Percentiles rank a stretch among this genome's conserved stretches.
These are phyloP conservation scores for Irpex sp. DNA, from an alignment of 1,284 basidiomycete species.

Conservation along the genomic window DNA sequence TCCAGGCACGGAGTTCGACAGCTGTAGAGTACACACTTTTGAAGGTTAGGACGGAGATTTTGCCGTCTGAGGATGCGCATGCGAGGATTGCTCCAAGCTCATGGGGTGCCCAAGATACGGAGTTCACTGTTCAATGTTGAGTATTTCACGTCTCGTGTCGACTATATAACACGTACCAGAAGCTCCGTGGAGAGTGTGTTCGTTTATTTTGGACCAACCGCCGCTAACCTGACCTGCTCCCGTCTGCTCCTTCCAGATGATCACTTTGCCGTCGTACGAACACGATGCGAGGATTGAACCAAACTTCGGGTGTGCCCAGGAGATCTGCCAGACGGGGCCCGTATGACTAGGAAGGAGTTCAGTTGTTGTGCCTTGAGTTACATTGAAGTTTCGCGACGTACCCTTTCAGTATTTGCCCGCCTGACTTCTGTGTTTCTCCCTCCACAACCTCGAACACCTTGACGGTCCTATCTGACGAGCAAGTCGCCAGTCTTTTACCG, in stretches of 20 bases:
- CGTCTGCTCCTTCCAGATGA: conserved; percentile 94
- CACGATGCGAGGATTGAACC: conserved; percentile 96
- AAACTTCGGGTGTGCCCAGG: conserved; percentile 99
- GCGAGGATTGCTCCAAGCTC: conserved; percentile 96
- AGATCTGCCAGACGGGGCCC: conserved; percentile 96
- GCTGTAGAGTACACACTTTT: conserved; percentile 65
- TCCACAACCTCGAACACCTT: conserved; percentile 95
- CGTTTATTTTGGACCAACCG: conserved; percentile 93
- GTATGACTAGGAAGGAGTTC: conserved; percentile 63
- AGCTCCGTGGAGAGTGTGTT: conserved; percentile 92
- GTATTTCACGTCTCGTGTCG: neutral
- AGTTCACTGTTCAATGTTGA: conserved; percentile 68
- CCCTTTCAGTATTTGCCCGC: conserved; percentile 84
- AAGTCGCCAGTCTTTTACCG: conserved; percentile 94
- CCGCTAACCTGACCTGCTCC: conserved; percentile 43
- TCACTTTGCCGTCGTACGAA: conserved; percentile 96
- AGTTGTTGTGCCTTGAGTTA: neutral
- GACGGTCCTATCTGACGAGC: conserved; percentile 94
- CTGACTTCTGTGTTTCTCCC: conserved; percentile 67
- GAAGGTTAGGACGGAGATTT: conserved; percentile 95
- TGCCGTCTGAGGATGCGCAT: conserved; percentile 97
- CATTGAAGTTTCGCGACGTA: conserved; percentile 34
- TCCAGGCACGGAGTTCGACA: neutral
- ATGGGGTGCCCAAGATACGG: conserved; percentile 97
- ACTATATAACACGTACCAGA: conserved; percentile 58